Percentiles rank a stretch among this genome's conserved stretches.
These are phyloP conservation scores for Cubamyces lactineus DNA, from an alignment of 768 basidiomycete genomes.

Conservation along the genomic window DNA sequence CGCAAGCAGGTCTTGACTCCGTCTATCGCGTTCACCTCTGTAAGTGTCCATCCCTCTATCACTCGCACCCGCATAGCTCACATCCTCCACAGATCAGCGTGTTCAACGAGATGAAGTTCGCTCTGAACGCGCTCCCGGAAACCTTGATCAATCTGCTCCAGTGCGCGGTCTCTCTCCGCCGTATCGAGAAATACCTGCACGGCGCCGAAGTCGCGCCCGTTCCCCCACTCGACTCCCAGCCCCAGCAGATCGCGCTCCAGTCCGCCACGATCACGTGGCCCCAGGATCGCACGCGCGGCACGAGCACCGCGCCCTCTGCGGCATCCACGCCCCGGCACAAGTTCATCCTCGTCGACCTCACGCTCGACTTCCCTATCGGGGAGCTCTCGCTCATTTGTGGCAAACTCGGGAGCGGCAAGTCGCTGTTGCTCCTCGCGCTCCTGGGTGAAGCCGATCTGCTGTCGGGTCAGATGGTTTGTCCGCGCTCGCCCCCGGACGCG, in stretches of 20 bases:
- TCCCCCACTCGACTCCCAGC: conserved; percentile 57
- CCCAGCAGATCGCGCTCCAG: conserved; percentile 70
- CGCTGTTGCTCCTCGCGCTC: conserved; percentile 78
- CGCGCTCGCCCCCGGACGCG: conserved; percentile 81
- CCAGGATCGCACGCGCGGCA: conserved; percentile 61
- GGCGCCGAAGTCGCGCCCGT: conserved; percentile 71
- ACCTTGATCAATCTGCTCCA: conserved; percentile 91
- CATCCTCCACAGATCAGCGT: conserved; percentile 51
- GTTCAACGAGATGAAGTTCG: conserved; percentile 87
- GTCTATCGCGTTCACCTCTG: conserved; percentile 77
- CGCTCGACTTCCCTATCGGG: conserved; percentile 75
- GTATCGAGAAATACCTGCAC: conserved; percentile 89
- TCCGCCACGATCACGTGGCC: conserved; percentile 93
- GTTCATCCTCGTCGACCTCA: conserved; percentile 81
- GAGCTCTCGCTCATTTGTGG: conserved; percentile 86
- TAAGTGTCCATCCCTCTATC: conserved; percentile 19
- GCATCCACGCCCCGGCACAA: conserved; percentile 76
- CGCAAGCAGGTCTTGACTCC: conserved; percentile 73
- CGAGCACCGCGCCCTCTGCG: conserved; percentile 53
- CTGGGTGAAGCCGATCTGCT: conserved; percentile 89
- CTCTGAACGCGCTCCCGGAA: conserved; percentile 85
- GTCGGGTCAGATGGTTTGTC: conserved; percentile 79
- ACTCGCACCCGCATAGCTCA: background rate
- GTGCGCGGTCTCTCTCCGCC: conserved; percentile 81
- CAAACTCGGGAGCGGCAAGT: conserved; percentile 89